Base-by-base conservation (phyloP, 2,329 filamentous ascomycete genomes). In the Fonsecaea multimorphosa region DNA sequence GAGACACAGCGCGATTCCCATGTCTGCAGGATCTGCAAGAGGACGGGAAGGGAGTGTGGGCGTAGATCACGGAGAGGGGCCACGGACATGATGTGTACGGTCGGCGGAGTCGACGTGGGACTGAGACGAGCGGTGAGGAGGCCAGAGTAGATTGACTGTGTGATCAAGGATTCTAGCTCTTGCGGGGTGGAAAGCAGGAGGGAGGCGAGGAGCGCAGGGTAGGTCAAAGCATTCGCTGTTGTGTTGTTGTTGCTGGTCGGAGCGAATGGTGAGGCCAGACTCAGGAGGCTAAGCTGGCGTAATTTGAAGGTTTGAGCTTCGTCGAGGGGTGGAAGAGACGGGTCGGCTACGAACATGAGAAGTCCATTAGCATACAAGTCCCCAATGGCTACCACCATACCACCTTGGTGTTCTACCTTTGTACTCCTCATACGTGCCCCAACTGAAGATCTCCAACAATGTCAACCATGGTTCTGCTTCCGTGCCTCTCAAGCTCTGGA, bases 391-490 rank as follows among this genome's bases (percentile, higher is more conserved):
- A 60, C 31, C n/a, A 31, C 32, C 4, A 7, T 29, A 31, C 70
- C 34, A 63, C 56, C 51, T 27, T 38, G 14, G 77, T 75, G 63
- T 74, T 31, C 3, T 31, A 88, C 87, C 76, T 76, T 85, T 83
- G 82, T 97, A 97, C 72, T 89, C 86, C 66, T 86, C 81, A 83
- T 92, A 97, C 66, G 92, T 97, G 67, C 94, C 95, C 84, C 95
- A 92, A 65, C 93, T 91, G 79, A 99, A 99, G 73, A 96, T 89
- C 78, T 93, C 86, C 52, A 99, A 89, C 14, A 96, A 85, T 1
- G 82, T 86, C 58, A 95, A 83, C 78, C 92, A 81, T 46, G 78
- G 72, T 6, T 83, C 80, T 44, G 83, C 77, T 11, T 81, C 76
- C 44, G 75, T 82, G 44, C 79, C 79, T 29, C 82, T 78, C 52